phyloP scores from a whole-genome alignment of 2,329 filamentous ascomycete species.

The Acrocalymma vagum region DNA sequence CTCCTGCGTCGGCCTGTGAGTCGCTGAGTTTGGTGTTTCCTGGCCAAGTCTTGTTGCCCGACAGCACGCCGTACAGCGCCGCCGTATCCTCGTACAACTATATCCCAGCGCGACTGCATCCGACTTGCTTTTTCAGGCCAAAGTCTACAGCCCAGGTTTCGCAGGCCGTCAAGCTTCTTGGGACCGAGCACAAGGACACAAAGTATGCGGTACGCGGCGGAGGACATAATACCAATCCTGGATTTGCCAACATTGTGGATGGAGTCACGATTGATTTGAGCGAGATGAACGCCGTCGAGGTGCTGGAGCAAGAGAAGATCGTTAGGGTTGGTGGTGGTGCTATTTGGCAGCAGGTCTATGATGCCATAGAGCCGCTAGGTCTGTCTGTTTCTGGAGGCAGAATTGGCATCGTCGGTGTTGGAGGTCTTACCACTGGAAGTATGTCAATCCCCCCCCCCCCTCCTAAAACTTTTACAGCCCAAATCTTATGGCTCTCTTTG shows the following conservation, averaged over 20 bases:
- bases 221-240: slow-evolving; percentile 19
- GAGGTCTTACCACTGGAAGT: slow-evolving; percentile 13
- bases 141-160: slow-evolving; percentile 4
- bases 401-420: slow-evolving; percentile 8
- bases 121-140: slow-evolving; percentile 8
- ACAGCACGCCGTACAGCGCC: slow-evolving; percentile 1
- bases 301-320: background rate
- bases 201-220: slow-evolving; percentile 7
- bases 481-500: no score
- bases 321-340: slow-evolving; percentile 13
- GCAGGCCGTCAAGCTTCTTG: slow-evolving; percentile 1
- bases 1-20: no score
- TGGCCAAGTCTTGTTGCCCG: slow-evolving; percentile 2
- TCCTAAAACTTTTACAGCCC: no score
- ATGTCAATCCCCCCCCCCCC: background rate
- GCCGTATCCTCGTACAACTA: slow-evolving; percentile 13
- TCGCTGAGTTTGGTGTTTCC: no score
- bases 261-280: slow-evolving; percentile 21
- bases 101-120: slow-evolving; percentile 3
- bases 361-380: slow-evolving; percentile 6
- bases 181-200: background rate
- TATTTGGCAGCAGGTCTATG: slow-evolving; percentile 13
- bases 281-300: background rate
- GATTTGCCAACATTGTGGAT: slow-evolving; percentile 10
- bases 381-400: slow-evolving; percentile 10